A percentile compares a stretch with the other conserved stretches of the same genome.
phyloP scores from a whole-genome alignment of 1,284 basidiomycete genomes.

The Butyriboletus regius region DNA sequence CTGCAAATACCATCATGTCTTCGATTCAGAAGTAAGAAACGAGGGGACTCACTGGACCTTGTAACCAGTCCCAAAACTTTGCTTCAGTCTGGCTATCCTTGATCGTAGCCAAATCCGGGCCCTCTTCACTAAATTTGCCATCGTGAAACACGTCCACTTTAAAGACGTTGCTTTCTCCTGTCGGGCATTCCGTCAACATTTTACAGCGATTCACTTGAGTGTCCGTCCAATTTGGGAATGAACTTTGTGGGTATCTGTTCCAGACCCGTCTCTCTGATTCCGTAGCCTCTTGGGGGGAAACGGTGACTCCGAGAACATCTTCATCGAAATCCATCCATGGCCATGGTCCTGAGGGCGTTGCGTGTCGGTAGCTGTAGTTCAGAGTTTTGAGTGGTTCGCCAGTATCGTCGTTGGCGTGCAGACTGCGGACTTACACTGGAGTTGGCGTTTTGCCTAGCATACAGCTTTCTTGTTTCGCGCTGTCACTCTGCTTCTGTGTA shows the following conservation, averaged over 20 bases:
- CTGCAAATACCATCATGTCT: conserved; percentile 18
- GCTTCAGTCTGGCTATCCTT: conserved; percentile 23
- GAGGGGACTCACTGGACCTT: conserved; percentile 17
- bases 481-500: neutral
- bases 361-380: conserved; percentile 27
- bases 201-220: conserved; percentile 42
- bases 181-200: conserved; percentile 27
- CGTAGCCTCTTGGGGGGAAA: neutral
- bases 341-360: conserved; percentile 31
- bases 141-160: conserved; percentile 39
- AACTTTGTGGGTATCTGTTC: conserved; percentile 44
- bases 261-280: conserved; percentile 21
- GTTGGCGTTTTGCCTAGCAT: conserved; percentile 18
- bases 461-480: neutral
- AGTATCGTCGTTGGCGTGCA: neutral
- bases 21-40: neutral
- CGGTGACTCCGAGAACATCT: conserved; percentile 14
- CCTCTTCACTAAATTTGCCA: conserved; percentile 31
- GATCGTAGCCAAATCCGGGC: conserved; percentile 3
- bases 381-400: neutral
- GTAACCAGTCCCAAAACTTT: conserved; percentile 36
- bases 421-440: conserved; percentile 18
- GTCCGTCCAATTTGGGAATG: conserved; percentile 49
- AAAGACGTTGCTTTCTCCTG: conserved; percentile 32
- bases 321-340: conserved; percentile 35